Percentiles rank a stretch among this genome's conserved stretches.
These are phyloP conservation scores for Actinomucor elegans DNA, from an alignment of 371 early-diverging fungal species.

Conservation along the genomic window DNA sequence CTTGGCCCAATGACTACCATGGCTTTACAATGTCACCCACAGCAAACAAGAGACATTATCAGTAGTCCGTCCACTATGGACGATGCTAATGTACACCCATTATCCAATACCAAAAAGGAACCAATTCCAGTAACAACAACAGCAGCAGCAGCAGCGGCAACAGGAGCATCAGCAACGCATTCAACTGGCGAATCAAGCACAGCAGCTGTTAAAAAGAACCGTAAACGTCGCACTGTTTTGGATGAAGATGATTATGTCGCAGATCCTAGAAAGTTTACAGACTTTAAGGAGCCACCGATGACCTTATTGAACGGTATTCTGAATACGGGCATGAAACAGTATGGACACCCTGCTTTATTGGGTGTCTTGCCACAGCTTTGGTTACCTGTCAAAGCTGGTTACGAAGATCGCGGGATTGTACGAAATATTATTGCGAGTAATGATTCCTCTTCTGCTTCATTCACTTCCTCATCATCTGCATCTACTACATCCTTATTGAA, in stretches of 20 bases:
- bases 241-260: slow-evolving; percentile 76
- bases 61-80: background rate
- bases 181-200: background rate
- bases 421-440: background rate
- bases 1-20: slow-evolving; percentile 39
- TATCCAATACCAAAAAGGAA: background rate
- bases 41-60: background rate
- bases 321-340: slow-evolving; percentile 74
- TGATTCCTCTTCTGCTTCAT: slow-evolving; percentile 10
- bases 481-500: background rate
- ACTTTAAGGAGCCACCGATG: slow-evolving; percentile 76
- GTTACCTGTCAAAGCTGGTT: slow-evolving; percentile 58
- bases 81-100: slow-evolving; percentile 1
- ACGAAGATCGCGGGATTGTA: slow-evolving; percentile 1
- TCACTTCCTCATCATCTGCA: background rate
- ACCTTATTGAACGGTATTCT: slow-evolving; percentile 69
- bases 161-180: background rate
- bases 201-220: background rate
- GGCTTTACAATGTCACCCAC: background rate
- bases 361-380: slow-evolving; percentile 77
- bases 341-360: slow-evolving; percentile 69
- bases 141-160: background rate
- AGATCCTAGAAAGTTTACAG: slow-evolving; percentile 55
- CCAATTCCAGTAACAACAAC: background rate
- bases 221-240: slow-evolving; percentile 43